phyloP scores from a whole-genome alignment of 345 rosid genomes.

The Punica granatum region DNA sequence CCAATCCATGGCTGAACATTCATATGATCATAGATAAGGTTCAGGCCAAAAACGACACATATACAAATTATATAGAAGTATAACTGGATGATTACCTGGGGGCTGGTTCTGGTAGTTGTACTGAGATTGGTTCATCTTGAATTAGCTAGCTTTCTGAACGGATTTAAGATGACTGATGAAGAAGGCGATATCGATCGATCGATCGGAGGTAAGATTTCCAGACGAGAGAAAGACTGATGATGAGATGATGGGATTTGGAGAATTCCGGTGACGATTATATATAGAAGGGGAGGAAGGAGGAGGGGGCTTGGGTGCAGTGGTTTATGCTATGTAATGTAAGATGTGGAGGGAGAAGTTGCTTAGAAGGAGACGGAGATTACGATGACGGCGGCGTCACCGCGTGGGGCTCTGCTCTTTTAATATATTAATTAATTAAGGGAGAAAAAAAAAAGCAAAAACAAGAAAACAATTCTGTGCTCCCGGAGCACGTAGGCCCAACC shows the following conservation, averaged over 20 bases:
- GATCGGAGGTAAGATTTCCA: neutral
- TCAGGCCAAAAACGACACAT: neutral
- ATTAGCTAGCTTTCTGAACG: too few relatives aligned
- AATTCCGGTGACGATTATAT: neutral
- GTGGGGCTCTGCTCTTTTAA: too few relatives aligned
- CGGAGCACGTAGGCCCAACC: too few relatives aligned
- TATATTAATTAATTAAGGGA: too few relatives aligned
- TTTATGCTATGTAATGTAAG: neutral
- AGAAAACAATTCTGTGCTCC: too few relatives aligned
- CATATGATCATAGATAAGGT: too few relatives aligned
- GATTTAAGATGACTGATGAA: neutral
- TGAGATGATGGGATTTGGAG: neutral
- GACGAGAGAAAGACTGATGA: neutral
- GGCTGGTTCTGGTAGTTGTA: constrained; percentile 17
- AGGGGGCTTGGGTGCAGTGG: neutral
- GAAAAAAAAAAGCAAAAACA: too few relatives aligned
- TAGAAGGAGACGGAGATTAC: neutral
- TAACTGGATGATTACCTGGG: too few relatives aligned
- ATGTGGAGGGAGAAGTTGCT: neutral
- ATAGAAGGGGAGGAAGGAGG: neutral
- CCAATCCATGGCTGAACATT: too few relatives aligned
- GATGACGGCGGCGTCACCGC: neutral
- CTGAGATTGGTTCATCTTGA: constrained; percentile 22
- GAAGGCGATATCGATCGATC: neutral
- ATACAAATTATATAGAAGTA: too few relatives aligned